Evolutionary conservation across 805 yeast genomes (phyloP).

Genomic region (Saccharomycopsis fodiens): DNA sequence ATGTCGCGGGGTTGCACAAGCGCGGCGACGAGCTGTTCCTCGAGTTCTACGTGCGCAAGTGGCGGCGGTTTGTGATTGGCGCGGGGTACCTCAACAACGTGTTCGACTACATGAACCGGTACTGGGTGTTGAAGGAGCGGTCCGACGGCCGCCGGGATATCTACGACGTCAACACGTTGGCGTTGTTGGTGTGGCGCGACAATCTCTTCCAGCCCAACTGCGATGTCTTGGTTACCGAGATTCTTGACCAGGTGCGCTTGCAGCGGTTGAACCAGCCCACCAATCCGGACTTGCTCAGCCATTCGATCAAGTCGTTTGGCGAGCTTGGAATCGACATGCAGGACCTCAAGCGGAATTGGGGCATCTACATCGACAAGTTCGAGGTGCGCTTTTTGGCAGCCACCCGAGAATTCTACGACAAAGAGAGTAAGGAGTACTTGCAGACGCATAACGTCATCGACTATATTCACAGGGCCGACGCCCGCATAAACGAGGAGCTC

Average conservation of each 20-base stretch:
- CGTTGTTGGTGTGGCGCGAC: constrained; percentile 82
- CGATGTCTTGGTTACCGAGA: constrained; percentile 54
- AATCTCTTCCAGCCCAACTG: constrained; percentile 67
- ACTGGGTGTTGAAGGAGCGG: constrained; percentile 96
- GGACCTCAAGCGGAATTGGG: constrained; percentile 78
- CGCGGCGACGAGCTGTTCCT: constrained; percentile 60
- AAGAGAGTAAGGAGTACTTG: constrained; percentile 62
- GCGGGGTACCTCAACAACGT: constrained; percentile 89
- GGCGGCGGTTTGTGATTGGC: constrained; percentile 87
- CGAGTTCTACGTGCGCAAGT: constrained; percentile 75
- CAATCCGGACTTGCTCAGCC: constrained; percentile 55
- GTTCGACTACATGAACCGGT: constrained; percentile 90
- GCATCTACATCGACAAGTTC: constrained; percentile 73
- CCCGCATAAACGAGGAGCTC: constrained; percentile 76
- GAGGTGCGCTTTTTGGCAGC: constrained; percentile 70
- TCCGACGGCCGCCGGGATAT: constrained; percentile 87
- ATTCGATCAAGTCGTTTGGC: constrained; percentile 81
- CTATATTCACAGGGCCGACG: constrained; percentile 80
- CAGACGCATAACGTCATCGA: constrained; percentile 77
- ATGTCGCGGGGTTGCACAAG: constrained; percentile 38
- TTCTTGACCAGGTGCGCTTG: constrained; percentile 63
- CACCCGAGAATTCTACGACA: constrained; percentile 42
- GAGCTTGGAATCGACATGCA: constrained; percentile 84
- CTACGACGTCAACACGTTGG: constrained; percentile 84
- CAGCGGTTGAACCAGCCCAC: constrained; percentile 77